phyloP scores from a whole-genome alignment of 768 basidiomycete genomes.

The Melanogaster broomeanus region DNA sequence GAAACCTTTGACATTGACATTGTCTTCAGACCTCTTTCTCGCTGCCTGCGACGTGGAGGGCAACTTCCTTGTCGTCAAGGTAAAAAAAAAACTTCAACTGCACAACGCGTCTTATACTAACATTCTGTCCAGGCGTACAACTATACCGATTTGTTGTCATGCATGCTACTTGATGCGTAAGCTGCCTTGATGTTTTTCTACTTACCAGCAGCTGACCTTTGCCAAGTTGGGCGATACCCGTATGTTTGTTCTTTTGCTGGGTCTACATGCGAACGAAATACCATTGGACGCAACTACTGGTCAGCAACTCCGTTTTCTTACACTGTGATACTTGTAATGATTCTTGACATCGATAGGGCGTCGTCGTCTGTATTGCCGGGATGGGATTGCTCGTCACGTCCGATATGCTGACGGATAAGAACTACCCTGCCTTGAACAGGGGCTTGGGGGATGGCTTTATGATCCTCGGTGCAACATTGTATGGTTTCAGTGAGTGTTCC shows the following conservation, averaged over 20 bases:
- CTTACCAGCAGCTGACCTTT: conserved; percentile 1
- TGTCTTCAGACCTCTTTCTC: conserved; percentile 64
- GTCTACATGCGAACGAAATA: conserved; percentile 79
- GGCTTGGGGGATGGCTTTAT: conserved; percentile 86
- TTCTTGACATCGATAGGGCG: conserved; percentile 48
- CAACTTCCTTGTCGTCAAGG: conserved; percentile 84
- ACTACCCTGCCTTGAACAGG: conserved; percentile 62
- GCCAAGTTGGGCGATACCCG: conserved; percentile 82
- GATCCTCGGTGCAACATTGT: conserved; percentile 83
- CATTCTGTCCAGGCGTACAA: conserved; percentile 60
- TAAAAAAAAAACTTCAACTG: conserved; percentile 20
- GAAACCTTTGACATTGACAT: conserved; percentile 8
- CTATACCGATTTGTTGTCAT: conserved; percentile 85
- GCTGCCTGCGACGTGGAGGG: conserved; percentile 85
- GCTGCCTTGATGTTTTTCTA: conserved; percentile 19
- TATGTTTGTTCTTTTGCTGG: conserved; percentile 83
- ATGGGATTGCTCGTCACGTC: conserved; percentile 80
- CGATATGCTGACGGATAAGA: conserved; percentile 76
- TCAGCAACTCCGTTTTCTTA: conserved; percentile 32
- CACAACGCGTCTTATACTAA: not conserved
- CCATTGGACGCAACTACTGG: conserved; percentile 82
- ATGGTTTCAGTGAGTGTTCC: conserved; percentile 72
- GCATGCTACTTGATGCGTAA: conserved; percentile 90
- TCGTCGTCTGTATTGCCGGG: conserved; percentile 71
- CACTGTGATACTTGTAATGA: not conserved